Evolutionary conservation across 148 eudicot species (phyloP), one percentile per base, ranked within the genome.

Genomic region (Diospyros lotus): DNA sequence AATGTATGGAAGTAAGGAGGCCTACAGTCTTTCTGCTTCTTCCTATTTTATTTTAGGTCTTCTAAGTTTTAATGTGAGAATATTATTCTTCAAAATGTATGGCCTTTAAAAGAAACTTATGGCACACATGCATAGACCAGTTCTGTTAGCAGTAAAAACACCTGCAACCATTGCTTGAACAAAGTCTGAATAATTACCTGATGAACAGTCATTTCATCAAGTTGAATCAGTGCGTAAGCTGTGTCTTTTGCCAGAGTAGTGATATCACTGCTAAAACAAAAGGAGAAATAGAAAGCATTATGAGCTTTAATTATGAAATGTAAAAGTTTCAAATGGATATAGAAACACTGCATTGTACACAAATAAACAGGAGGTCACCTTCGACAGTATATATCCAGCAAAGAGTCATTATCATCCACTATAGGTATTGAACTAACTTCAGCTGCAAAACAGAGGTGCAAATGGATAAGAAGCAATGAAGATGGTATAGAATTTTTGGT

Each of bases 391-490:
- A 94, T 76, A 82, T 94, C 98, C 82, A 91, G 68, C 82, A 94
- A 75, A 0, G 98, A 94, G 83, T 94, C 91, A 83, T 88, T 94
- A 51, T 88, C 94, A 80, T 94, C 98, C 80, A 94, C 98, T 62
- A 94, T 86, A 63, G 98, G 98, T 13, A 94, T 88, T 41, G 97
- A 86, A 82, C 98, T 94, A 51, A 94, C 98, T 77, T 91, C 91
- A 81, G 94, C 98, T 94, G 91, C 80, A 82, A 78, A 46, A 74
- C 9, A 40, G 28, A 60, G 68, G 45, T 12, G 62, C 55, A 66
- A 74, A 50, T 72, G 71, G 61, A 73, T 64, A 58, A 73, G 76
- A 83, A 55, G 43, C 51, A 42, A 59, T 9, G 39, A 71, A 38
- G 13, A 56, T 55, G 48, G 46, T 9, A 13, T 42, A 48, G 62